phyloP scores from a whole-genome alignment of 108 stramenopile genomes.

The Cyclostephanos tholiformis region DNA sequence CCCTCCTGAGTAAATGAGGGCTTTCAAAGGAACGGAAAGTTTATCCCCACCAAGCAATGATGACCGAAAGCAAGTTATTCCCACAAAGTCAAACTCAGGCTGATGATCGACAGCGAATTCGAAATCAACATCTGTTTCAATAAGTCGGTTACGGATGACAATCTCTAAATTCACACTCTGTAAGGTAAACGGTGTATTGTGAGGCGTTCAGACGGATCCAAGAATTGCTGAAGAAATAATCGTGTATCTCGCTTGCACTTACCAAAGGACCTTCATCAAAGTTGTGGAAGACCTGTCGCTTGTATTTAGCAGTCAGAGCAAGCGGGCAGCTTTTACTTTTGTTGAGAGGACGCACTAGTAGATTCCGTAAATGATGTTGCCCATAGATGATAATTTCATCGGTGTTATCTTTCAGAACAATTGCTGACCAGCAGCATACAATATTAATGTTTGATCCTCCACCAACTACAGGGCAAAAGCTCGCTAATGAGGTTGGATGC shows the following conservation, averaged over 20 bases:
- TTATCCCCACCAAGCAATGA: constrained; percentile 60
- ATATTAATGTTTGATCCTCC: constrained; percentile 59
- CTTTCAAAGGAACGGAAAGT: constrained; percentile 64
- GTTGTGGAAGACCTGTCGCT: constrained; percentile 55
- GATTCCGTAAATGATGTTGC: constrained; percentile 65
- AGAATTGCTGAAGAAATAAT: background rate
- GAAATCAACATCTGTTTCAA: constrained; percentile 62
- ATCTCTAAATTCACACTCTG: constrained; percentile 59
- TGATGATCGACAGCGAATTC: constrained; percentile 58
- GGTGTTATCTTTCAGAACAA: constrained; percentile 21
- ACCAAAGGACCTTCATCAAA: constrained; percentile 63
- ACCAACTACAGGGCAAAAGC: constrained; percentile 52
- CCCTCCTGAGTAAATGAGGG: constrained; percentile 57
- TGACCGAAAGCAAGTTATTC: constrained; percentile 48
- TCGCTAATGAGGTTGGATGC: constrained; percentile 78
- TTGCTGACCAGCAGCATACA: constrained; percentile 72
- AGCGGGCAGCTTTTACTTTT: constrained; percentile 67
- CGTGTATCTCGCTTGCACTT: constrained; percentile 5
- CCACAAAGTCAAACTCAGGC: constrained; percentile 62
- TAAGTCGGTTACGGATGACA: constrained; percentile 62
- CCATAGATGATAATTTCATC: constrained; percentile 36
- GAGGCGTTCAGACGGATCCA: background rate
- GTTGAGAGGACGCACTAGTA: constrained; percentile 57
- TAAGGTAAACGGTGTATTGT: background rate
- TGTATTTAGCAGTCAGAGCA: constrained; percentile 58